Conservation (phyloP, 805 yeast genomes). For the Metschnikowia arizonensis region DNA sequence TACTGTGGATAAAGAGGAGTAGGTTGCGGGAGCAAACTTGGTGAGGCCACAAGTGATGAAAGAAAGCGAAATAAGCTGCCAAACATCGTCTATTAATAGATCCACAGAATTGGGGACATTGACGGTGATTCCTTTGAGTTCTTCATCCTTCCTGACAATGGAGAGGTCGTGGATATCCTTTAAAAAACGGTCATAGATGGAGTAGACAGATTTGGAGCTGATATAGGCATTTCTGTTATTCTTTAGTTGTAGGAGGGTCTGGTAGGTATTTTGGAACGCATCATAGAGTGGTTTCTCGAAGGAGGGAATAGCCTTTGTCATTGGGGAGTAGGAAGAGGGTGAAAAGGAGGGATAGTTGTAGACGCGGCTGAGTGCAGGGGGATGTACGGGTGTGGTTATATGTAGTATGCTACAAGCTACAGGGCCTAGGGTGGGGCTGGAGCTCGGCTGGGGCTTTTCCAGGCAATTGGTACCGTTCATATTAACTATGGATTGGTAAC, state of each 20-base stretch:
- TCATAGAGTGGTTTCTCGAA: constrained; percentile 34
- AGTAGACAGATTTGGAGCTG: constrained; percentile 63
- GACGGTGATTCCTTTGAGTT: constrained; percentile 34
- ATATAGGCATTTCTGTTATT: constrained; percentile 62
- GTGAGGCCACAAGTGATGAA: constrained; percentile 90
- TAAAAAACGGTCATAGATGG: constrained; percentile 56
- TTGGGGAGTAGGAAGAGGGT: constrained; percentile 6
- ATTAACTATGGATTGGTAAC: constrained; percentile 68
- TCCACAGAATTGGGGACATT: constrained; percentile 56
- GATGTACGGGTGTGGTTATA: no score
- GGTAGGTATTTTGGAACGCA: constrained; percentile 25
- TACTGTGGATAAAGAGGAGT: constrained; percentile 83
- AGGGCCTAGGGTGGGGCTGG: no score
- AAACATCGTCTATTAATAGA: constrained; percentile 76
- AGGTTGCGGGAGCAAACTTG: constrained; percentile 90
- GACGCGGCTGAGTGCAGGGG: no score
- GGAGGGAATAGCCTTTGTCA: constrained; percentile 27
- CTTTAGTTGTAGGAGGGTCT: constrained; percentile 38
- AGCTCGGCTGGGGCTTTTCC: no score
- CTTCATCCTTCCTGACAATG: constrained; percentile 47
- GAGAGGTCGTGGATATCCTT: constrained; percentile 50
- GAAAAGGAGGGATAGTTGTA: background rate
- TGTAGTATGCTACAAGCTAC: no score
- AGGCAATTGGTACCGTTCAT: no score
- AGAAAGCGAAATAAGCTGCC: constrained; percentile 80